These are phyloP conservation scores for Alternaria sp. DNA, from an alignment of 2,329 filamentous ascomycete genomes.

Conservation along the genomic window DNA sequence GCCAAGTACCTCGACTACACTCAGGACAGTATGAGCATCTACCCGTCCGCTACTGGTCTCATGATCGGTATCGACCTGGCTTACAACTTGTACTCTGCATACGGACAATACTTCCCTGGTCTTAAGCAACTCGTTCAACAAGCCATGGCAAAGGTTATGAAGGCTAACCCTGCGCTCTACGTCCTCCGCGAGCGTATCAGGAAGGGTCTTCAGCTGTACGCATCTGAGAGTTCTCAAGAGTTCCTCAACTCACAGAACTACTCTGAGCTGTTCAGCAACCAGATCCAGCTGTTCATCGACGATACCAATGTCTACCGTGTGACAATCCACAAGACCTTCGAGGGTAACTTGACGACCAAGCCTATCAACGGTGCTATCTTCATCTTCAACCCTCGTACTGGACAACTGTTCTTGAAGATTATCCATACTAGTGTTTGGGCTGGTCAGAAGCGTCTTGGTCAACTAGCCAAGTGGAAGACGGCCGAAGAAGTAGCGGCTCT, in stretches of 20 bases:
- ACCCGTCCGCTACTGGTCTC: slow-evolving; percentile 92
- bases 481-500: slow-evolving; percentile 98
- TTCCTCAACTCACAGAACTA: slow-evolving; percentile 99
- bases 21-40: slow-evolving; percentile 97
- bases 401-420: slow-evolving; percentile 97
- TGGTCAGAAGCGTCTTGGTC: slow-evolving; percentile 97
- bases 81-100: slow-evolving; percentile 98
- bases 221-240: slow-evolving; percentile 98
- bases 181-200: slow-evolving; percentile 96
- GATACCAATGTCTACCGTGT: slow-evolving; percentile 99
- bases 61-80: slow-evolving; percentile 98
- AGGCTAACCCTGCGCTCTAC: slow-evolving; percentile 95
- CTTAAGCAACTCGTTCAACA: slow-evolving; percentile 95
- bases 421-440: slow-evolving; percentile 99
- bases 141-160: slow-evolving; percentile 99
- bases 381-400: slow-evolving; percentile 99
- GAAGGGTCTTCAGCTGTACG: slow-evolving; percentile 96
- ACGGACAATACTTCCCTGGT: slow-evolving; percentile 98
- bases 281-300: slow-evolving; percentile 98
- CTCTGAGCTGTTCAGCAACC: slow-evolving; percentile 98
- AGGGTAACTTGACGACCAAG: slow-evolving; percentile 98
- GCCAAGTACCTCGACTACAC: slow-evolving; percentile 99
- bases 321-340: slow-evolving; percentile 99
- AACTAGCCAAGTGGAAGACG: slow-evolving; percentile 99
- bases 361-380: slow-evolving; percentile 99